Evolutionary conservation across 495 filamentous ascomycete genomes (phyloP), one percentile per base, ranked within the genome.

Genomic region (Podospora pseudopauciseta): DNA sequence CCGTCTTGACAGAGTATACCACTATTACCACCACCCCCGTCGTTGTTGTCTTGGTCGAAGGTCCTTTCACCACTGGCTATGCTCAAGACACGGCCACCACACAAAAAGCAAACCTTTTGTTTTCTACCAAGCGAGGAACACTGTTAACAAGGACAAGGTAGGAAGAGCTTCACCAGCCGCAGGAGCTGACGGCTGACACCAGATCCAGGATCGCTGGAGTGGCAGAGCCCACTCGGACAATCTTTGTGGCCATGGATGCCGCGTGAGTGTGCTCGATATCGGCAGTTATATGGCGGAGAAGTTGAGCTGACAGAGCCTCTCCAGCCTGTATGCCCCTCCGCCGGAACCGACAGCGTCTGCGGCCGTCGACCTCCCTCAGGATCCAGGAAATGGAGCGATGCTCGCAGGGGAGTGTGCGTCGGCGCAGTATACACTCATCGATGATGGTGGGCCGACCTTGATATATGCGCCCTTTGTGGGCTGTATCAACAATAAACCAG

Each of bases 401-500:
- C 30, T 71, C 32, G 61, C n/a, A 0, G 61, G 57, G 13, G 18
- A 61, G 44, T 76, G 74, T 64, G 68, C 72, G 2, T 67, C 63
- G 3, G 64, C 72, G 0, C 63, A 71, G 18, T 74, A 63, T 58
- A 69, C 70, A 4, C 55, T 73, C 28, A 53, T 76, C 32, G 67
- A 73, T 53, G 67, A 73, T 57, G 59, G 61, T 20, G 69, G 66
- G 2, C 23, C 70, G 32, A 70, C 67, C 0, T 39, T 62, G 9
- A 67, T 60, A 15, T 74, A 72, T 61, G 72, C 59, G 7, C 63
- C 72, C 4, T 74, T 76, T 60, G 65, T 74, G 19, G 74, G 70
- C 7, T 76, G 74, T 60, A 66, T 71, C 32, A 53, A 63, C 62
- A 26, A 55, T 49, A 71, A 53, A n/a, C 65, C 59, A 34, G 63